phyloP scores from a whole-genome alignment of 768 basidiomycete genomes.

The Boletus speciosus region DNA sequence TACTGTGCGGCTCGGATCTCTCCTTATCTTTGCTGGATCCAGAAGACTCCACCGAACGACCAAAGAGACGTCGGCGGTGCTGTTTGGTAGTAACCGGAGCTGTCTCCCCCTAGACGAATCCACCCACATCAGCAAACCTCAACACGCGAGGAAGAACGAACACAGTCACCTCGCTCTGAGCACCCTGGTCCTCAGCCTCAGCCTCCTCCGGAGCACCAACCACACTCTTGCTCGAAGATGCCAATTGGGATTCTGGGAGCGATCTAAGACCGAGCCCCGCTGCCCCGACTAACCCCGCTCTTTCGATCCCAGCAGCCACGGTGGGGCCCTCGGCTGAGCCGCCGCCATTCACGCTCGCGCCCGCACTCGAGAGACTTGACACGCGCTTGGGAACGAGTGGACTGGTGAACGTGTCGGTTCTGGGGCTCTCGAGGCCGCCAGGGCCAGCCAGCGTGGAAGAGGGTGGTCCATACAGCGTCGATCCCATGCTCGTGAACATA shows the following conservation, averaged over 20 bases:
- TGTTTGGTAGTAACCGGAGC: constrained; percentile 32
- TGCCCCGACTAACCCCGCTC: constrained; percentile 15
- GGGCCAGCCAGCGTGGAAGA: constrained; percentile 23
- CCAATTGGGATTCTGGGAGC: constrained; percentile 47
- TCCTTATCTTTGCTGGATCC: constrained; percentile 34
- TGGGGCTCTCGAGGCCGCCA: constrained; percentile 34
- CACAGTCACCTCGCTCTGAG: constrained; percentile 64
- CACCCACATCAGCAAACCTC: neutral
- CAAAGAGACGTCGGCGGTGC: constrained; percentile 56
- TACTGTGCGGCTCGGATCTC: constrained; percentile 27
- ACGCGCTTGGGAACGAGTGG: constrained; percentile 23
- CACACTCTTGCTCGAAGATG: constrained; percentile 57
- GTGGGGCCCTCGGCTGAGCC: constrained; percentile 16
- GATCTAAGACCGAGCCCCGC: constrained; percentile 25
- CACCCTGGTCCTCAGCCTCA: constrained; percentile 49
- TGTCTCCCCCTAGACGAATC: constrained; percentile 46
- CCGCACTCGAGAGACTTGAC: constrained; percentile 28
- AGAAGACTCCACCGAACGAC: constrained; percentile 46
- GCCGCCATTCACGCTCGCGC: constrained; percentile 26
- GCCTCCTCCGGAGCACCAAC: constrained; percentile 39
- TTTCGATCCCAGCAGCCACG: constrained; percentile 19
- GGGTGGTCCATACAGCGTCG: constrained; percentile 18
- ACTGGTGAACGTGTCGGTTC: constrained; percentile 13
- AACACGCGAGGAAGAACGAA: neutral
- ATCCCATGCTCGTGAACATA: constrained; percentile 30